phyloP scores from a whole-genome alignment of 371 early-diverging fungal species.

The Rhizopus sp. region DNA sequence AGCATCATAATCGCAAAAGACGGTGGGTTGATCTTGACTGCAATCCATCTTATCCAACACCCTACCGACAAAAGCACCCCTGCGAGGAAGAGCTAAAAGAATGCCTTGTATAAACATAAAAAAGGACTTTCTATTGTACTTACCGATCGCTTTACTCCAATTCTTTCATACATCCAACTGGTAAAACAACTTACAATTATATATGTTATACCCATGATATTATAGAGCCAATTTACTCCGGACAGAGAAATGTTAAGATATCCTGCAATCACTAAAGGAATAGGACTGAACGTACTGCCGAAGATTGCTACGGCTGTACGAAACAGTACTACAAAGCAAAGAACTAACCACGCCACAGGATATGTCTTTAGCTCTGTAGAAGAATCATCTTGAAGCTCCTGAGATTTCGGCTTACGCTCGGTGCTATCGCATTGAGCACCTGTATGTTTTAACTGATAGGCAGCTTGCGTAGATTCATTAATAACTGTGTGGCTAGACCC shows the following conservation, averaged over 20 bases:
- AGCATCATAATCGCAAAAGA: conserved; percentile 52
- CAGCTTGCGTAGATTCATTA: conserved; percentile 7
- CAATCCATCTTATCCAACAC: conserved; percentile 61
- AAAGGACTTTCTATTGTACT: not conserved
- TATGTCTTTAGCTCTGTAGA: conserved; percentile 27
- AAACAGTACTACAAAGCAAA: conserved; percentile 35
- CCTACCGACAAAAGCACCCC: conserved; percentile 52
- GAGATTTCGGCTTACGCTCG: not conserved
- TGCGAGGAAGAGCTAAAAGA: conserved; percentile 46
- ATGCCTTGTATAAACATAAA: not conserved
- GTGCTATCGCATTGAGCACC: not conserved
- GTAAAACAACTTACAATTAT: conserved; percentile 52
- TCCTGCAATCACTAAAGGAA: conserved; percentile 39
- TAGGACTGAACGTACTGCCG: conserved; percentile 44
- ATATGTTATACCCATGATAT: conserved; percentile 50
- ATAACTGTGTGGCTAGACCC: conserved; percentile 14
- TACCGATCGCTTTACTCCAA: conserved; percentile 51
- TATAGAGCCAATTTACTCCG: conserved; percentile 45
- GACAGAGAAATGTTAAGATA: conserved; percentile 35
- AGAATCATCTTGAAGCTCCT: not conserved
- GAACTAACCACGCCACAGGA: conserved; percentile 39
- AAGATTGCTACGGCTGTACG: conserved; percentile 41
- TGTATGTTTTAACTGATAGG: not conserved
- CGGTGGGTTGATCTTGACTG: conserved; percentile 42
- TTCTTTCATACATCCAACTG: conserved; percentile 49